Evolutionary conservation across 73 alveolate species (phyloP).

Genomic region (Paramecium biaurelia): DNA sequence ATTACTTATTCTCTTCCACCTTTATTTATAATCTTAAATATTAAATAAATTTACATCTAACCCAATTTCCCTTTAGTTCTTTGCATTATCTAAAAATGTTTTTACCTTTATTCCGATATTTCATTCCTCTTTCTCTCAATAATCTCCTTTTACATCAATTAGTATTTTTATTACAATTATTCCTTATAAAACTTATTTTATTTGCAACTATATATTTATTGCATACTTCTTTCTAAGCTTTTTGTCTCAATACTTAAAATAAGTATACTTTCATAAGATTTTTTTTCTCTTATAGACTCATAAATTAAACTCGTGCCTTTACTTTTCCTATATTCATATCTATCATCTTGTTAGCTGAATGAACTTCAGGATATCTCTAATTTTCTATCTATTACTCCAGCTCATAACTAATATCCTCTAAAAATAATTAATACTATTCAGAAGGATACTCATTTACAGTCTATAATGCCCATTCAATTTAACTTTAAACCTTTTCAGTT

Average conservation of each 20-base stretch:
- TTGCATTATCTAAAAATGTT: background rate
- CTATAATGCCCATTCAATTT: constrained; percentile 17
- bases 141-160: background rate
- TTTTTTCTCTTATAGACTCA: background rate
- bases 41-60: background rate
- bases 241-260: background rate
- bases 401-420: background rate
- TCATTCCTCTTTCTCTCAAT: background rate
- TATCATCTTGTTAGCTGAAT: background rate
- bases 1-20: background rate
- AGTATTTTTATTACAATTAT: background rate
- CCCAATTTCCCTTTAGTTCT: background rate
- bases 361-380: background rate
- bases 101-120: background rate
- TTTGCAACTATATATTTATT: background rate
- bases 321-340: background rate
- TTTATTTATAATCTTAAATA: background rate
- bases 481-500: background rate
- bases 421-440: background rate
- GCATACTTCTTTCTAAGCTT: constrained; percentile 34
- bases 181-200: background rate
- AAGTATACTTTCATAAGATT: background rate
- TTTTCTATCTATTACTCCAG: background rate
- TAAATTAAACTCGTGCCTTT: background rate
- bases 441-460: background rate